Conservation (phyloP, 2,329 filamentous ascomycete genomes). For the Colletotrichum tropicicola region DNA sequence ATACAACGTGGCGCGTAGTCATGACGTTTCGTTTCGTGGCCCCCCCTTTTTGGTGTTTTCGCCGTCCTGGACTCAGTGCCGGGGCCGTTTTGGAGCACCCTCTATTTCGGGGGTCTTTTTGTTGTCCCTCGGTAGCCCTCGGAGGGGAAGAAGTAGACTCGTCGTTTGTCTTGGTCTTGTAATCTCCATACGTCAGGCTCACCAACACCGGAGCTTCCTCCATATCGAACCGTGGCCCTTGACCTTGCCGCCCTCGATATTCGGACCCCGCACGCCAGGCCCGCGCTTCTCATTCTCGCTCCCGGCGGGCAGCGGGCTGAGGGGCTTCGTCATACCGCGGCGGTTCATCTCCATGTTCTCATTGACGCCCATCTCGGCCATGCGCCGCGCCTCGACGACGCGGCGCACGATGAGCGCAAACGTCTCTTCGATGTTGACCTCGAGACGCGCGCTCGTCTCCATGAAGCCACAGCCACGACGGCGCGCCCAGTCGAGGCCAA, state of each 20-base stretch:
- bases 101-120: no score
- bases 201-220: constrained; percentile 67
- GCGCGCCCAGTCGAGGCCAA: constrained; percentile 81
- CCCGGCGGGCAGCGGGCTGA: constrained; percentile 58
- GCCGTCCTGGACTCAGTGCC: no score
- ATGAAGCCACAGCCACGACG: constrained; percentile 82
- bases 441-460: constrained; percentile 85
- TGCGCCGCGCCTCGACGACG: constrained; percentile 65
- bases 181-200: not conserved
- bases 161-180: no score
- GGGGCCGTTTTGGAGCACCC: no score
- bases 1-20: constrained; percentile 8
- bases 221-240: constrained; percentile 58
- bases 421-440: constrained; percentile 91
- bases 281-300: constrained; percentile 54
- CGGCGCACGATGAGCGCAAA: constrained; percentile 76
- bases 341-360: constrained; percentile 55
- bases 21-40: constrained; percentile 14
- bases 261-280: constrained; percentile 54
- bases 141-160: no score
- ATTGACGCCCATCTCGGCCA: constrained; percentile 57
- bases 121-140: not conserved
- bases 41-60: not conserved
- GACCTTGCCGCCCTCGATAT: constrained; percentile 51
- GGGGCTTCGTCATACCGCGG: constrained; percentile 65